These are phyloP conservation scores for Fomitopsis palustris DNA, from an alignment of 1,284 basidiomycete genomes.

Conservation along the genomic window DNA sequence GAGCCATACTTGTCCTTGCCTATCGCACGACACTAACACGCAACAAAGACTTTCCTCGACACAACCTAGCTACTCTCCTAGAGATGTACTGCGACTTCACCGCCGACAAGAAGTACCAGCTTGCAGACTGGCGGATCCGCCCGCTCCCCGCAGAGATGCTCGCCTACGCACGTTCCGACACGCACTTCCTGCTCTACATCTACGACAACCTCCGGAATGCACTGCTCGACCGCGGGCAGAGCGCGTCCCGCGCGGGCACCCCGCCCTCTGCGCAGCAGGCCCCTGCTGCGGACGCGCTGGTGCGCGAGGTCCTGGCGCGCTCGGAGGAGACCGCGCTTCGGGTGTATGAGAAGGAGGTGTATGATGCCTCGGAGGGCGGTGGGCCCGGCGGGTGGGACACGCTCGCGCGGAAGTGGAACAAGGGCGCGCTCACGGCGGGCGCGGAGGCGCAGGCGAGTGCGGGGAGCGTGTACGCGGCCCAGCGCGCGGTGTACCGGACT, in stretches of 20 bases:
- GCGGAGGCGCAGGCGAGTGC: slow-evolving; percentile 4
- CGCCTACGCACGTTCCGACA: slow-evolving; percentile 91
- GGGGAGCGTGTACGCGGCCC: slow-evolving; percentile 29
- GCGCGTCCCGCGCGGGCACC: slow-evolving; percentile 26
- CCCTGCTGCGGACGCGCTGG: slow-evolving; percentile 30
- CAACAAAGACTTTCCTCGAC: slow-evolving; percentile 70
- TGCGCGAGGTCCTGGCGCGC: slow-evolving; percentile 58
- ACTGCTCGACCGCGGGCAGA: slow-evolving; percentile 63
- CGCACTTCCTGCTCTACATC: slow-evolving; percentile 90
- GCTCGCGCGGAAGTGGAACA: slow-evolving; percentile 80
- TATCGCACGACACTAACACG: background rate
- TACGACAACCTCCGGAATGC: slow-evolving; percentile 92
- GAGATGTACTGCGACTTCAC: slow-evolving; percentile 87
- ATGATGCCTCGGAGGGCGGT: slow-evolving; percentile 62
- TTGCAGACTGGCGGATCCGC: slow-evolving; percentile 96
- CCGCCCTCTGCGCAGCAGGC: slow-evolving; percentile 19
- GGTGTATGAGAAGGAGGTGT: slow-evolving; percentile 62
- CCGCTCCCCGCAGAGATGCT: slow-evolving; percentile 90
- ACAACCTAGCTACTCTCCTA: slow-evolving; percentile 84
- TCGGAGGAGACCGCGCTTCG: slow-evolving; percentile 75
- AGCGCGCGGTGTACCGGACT: slow-evolving; percentile 59
- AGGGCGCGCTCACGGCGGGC: slow-evolving; percentile 43
- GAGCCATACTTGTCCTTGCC: slow-evolving; percentile 7
- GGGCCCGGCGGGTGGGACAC: slow-evolving; percentile 76
- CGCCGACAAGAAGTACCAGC: slow-evolving; percentile 95